Evolutionary conservation across 2,329 filamentous ascomycete species (phyloP), one percentile per base, ranked within the genome.

Genomic region (Teratosphaeria pseudoeucalypti): DNA sequence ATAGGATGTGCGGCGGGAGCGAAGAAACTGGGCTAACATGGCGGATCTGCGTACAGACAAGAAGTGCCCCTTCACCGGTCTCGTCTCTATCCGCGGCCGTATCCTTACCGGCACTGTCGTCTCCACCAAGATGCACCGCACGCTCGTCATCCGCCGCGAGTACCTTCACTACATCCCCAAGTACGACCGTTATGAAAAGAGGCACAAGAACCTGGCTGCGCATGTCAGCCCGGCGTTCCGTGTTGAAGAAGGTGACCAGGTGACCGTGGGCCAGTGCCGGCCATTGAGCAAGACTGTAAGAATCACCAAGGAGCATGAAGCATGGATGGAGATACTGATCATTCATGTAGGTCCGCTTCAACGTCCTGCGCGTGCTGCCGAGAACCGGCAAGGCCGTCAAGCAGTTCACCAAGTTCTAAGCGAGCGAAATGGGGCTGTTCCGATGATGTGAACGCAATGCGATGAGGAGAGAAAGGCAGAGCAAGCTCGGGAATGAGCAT

Each of bases 61-160:
- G 90, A 99, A 99, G 86, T 99, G 94, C 89, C 94, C 94, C 72
- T 99, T 99, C 88, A 96, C 91, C 73, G 95, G 95, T 79, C 85
- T 92, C 79, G 92, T 99, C 79, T 97, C 94, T 70, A 99, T 99
- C 85, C 94, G 94, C 84, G 94, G 94, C 81, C 92, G 94, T 92
- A 99, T 99, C 86, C 85, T 99, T 71, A 97, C 92, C 78, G 94
- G 94, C 76, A 96, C 91, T 77, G 94, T 99, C 76, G 89, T 97
- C 77, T 97, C 92, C 74, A 99, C 94, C 82, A 99, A 99, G 90
- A 99, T 99, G 94, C 94, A 99, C 89, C 90, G 94, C 82, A 99
- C 94, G 75, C 83, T 97, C 78, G 88, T 99, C 82, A 95, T 99
- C 85, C 94, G 94, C 80, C 88, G 94, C 81, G 94, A 99, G 86